phyloP scores from a whole-genome alignment of 73 alveolate species.

The Uronychia binucleata region DNA sequence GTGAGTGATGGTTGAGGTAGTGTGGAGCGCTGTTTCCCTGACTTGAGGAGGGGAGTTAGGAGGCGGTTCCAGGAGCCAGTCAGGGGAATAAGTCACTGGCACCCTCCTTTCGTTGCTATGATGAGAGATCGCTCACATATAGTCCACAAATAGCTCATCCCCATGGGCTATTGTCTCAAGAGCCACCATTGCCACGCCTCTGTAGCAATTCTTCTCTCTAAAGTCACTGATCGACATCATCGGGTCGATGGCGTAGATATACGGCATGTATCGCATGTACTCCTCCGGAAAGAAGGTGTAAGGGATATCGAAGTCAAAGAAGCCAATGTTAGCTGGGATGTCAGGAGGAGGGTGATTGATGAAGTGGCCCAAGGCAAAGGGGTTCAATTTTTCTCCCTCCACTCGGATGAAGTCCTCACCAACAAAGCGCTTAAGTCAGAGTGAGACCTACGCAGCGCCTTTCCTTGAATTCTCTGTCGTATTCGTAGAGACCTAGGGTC shows the following conservation, averaged over 20 bases:
- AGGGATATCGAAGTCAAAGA: constrained; percentile 71
- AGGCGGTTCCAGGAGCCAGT: constrained; percentile 72
- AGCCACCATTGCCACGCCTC: constrained; percentile 64
- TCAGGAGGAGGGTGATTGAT: constrained; percentile 80
- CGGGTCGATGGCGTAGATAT: constrained; percentile 39
- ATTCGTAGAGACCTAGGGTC: too few relatives aligned
- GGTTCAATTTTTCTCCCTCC: constrained; percentile 43
- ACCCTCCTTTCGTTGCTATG: constrained; percentile 45
- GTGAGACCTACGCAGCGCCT: not conserved
- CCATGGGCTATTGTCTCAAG: constrained; percentile 35
- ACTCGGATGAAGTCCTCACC: not conserved
- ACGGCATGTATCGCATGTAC: constrained; percentile 52
- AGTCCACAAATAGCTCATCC: constrained; percentile 60
- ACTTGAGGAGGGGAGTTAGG: constrained; percentile 39
- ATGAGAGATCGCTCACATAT: too few relatives aligned
- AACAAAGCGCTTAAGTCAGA: not conserved
- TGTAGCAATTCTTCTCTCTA: constrained; percentile 8
- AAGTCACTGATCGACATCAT: not conserved
- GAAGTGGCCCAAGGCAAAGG: constrained; percentile 71
- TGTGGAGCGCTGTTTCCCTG: constrained; percentile 30
- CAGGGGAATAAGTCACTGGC: constrained; percentile 25
- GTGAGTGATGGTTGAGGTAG: too few relatives aligned
- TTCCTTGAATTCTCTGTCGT: too few relatives aligned
- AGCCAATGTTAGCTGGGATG: constrained; percentile 50
- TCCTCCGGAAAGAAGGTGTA: constrained; percentile 63